Evolutionary conservation across 371 early-diverging fungal genomes (phyloP), one percentile per base, ranked within the genome.

Genomic region (Haplosporangium sp.): DNA sequence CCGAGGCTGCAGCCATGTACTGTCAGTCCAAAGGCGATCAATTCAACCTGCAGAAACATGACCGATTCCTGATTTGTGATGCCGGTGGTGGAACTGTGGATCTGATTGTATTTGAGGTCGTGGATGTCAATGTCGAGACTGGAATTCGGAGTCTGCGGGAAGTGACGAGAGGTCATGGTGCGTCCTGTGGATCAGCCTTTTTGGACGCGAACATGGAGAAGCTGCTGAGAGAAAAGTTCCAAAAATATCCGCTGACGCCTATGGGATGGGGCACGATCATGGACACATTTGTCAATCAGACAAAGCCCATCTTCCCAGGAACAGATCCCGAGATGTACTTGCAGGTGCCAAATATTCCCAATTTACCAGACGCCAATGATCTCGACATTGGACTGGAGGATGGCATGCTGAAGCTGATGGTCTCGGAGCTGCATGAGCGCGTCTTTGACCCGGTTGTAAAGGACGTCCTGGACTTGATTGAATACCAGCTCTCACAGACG

Each of bases 81-180:
- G 88, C 89, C 40, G 90, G 90, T 76, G 90, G 90, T 69, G 90
- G 90, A 64, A 89, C 90, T 1, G 88, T 89, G 1, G 90, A 89
- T 82, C 62, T 89, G 67, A 88, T 81, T 42, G 73, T 73, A 37
- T 77, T 77, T 71, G 77, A 77, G 51, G 77, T 77, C 55, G 77
- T 77, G 29, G 77, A 77, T 46, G 72, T 77, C 20, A 71, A 77
- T 38, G 67, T 72, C 20, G 80, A 74, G 45, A 82, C 73, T n/a
- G 73, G 82, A 29, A 83, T 62, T 51, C 76, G 85, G 52, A 82
- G 74, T 40, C 83, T 88, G 53, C 81, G 83, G 53, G 75, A 81
- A 38, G 83, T 69, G 12, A 81, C 81, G 10, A 61, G 73, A 48
- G 81, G 81, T 65, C 79, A 77, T 23, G 81, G 81, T 23, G 79